phyloP scores from a whole-genome alignment of 495 filamentous ascomycete species.

The Friedmanniomyces simplex region DNA sequence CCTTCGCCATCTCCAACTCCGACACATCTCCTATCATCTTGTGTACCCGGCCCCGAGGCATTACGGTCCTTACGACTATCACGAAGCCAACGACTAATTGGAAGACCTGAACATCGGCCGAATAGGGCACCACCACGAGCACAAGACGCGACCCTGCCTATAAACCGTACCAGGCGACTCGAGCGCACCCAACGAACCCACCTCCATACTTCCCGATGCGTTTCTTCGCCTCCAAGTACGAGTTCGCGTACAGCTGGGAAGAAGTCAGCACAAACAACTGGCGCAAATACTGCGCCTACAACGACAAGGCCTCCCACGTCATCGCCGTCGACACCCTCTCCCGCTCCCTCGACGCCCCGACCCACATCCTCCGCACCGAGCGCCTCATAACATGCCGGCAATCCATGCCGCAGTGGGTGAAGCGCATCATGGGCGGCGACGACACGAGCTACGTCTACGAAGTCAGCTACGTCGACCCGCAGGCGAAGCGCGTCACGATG shows the following conservation, averaged over 20 bases:
- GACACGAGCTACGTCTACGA: conserved; percentile 84
- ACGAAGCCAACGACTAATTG: neutral
- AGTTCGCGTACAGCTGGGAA: conserved; percentile 95
- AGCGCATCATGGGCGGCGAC: conserved; percentile 61
- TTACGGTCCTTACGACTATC: neutral
- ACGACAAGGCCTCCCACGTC: conserved; percentile 88
- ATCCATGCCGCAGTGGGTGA: conserved; percentile 77
- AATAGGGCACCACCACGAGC: neutral
- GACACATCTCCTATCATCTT: neutral
- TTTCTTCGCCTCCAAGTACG: conserved; percentile 78
- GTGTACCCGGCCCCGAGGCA: neutral
- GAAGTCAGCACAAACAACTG: conserved; percentile 99
- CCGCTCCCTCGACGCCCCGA: conserved; percentile 64
- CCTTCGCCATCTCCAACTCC: neutral
- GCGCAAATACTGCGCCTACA: conserved; percentile 98
- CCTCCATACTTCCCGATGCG: conserved; percentile 50
- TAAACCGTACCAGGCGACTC: neutral
- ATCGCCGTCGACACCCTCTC: conserved; percentile 87
- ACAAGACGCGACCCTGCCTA: neutral
- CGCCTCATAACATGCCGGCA: conserved; percentile 93
- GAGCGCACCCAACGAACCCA: neutral
- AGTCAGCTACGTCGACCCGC: conserved; percentile 83
- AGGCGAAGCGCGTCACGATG: conserved; percentile 78
- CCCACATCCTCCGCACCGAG: conserved; percentile 89
- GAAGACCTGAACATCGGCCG: neutral